These are phyloP conservation scores for Cryphonectria carpinicola DNA, from an alignment of 2,329 filamentous ascomycete species.

Conservation along the genomic window DNA sequence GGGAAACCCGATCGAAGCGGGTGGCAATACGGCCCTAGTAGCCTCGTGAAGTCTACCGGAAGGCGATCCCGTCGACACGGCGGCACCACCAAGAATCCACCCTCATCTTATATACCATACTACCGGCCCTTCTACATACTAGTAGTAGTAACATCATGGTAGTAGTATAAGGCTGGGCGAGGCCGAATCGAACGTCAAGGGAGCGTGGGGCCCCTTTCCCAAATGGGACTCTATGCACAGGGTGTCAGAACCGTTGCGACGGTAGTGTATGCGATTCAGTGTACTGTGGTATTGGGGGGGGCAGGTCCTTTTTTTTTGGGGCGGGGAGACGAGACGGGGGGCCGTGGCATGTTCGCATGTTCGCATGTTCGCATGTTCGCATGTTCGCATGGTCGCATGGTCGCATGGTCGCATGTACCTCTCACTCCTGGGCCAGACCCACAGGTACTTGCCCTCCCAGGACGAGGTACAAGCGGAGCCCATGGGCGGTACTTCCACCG, in stretches of 20 bases:
- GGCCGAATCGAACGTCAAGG: not conserved
- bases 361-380: no score
- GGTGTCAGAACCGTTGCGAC: conserved; percentile 15
- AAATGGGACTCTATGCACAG: not conserved
- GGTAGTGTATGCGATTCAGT: not conserved
- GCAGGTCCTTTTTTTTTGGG: not conserved
- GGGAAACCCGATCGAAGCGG: conserved; percentile 1
- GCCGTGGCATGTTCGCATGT: not conserved
- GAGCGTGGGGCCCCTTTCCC: conserved; percentile 4
- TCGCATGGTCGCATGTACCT: conserved; percentile 14
- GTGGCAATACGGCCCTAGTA: not conserved
- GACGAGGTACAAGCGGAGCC: conserved; percentile 24
- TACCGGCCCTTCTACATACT: not conserved
- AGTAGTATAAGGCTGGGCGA: conserved; percentile 7
- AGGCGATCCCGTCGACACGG: conserved; percentile 4
- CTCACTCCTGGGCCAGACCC: conserved; percentile 21
- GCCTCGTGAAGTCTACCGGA: conserved; percentile 2
- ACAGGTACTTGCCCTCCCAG: conserved; percentile 22
- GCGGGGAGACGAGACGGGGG: not conserved
- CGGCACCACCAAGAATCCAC: conserved; percentile 14
- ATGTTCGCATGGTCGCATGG: no score
- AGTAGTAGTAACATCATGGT: not conserved
- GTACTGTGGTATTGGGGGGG: not conserved
- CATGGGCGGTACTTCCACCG: conserved; percentile 17
- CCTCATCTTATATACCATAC: conserved; percentile 18